Conservation (phyloP, 371 early-diverging fungal genomes). For the Syncephalastrum racemosum region DNA sequence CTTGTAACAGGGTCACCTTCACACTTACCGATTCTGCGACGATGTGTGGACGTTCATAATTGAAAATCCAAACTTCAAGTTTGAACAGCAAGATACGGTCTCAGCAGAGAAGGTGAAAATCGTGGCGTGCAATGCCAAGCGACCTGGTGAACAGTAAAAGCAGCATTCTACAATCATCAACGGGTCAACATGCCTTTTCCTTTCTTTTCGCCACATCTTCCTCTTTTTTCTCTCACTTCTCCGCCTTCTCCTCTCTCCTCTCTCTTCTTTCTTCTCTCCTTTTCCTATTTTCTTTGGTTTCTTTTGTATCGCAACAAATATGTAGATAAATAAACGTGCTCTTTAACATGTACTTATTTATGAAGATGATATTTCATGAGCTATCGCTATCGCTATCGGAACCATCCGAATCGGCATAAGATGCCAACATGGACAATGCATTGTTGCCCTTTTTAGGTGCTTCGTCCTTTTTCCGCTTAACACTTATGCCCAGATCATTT, state of each 20-base stretch:
- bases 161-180: neutral
- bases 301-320: neutral
- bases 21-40: constrained; percentile 91
- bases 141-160: constrained; percentile 63
- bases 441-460: constrained; percentile 11
- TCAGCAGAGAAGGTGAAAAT: constrained; percentile 89
- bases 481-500: constrained; percentile 15
- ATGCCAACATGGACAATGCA: constrained; percentile 32
- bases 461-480: constrained; percentile 44
- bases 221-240: neutral
- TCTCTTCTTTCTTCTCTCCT: neutral
- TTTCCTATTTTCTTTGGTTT: neutral
- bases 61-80: constrained; percentile 80
- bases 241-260: neutral
- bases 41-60: constrained; percentile 98
- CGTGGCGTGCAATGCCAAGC: constrained; percentile 82
- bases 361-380: neutral
- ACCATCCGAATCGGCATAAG: constrained; percentile 28
- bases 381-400: constrained; percentile 5
- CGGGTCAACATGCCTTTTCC: neutral
- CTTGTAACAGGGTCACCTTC: constrained; percentile 70
- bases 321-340: neutral
- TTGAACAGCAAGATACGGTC: constrained; percentile 76
- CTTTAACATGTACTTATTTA: neutral
- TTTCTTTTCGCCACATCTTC: neutral